Evolutionary conservation across 83 land plant genomes (phyloP).

Genomic region (Thuja plicata): DNA sequence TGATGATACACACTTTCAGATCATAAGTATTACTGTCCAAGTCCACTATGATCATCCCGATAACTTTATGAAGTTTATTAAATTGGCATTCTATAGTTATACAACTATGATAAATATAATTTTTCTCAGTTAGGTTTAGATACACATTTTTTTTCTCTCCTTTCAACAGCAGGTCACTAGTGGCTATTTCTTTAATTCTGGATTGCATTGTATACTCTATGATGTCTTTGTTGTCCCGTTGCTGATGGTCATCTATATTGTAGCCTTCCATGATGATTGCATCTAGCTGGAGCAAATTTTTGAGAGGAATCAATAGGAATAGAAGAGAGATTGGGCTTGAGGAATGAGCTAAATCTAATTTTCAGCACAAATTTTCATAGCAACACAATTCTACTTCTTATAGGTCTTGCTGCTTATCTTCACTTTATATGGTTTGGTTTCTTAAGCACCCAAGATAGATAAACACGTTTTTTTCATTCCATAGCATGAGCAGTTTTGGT

Average conservation of each 20-base stretch:
- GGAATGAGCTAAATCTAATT: neutral
- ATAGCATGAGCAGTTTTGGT: neutral
- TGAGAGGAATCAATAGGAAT: neutral
- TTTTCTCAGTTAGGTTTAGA: neutral
- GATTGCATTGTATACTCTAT: neutral
- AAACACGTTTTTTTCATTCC: neutral
- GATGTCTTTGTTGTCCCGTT: neutral
- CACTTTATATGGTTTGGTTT: too few relatives aligned
- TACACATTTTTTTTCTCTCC: neutral
- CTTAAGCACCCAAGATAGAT: neutral
- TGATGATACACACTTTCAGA: neutral
- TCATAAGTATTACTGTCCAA: neutral
- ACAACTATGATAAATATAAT: too few relatives aligned
- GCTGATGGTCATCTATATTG: too few relatives aligned
- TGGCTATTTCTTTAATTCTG: neutral
- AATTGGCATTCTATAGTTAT: too few relatives aligned
- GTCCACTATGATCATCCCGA: neutral
- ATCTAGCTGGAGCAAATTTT: neutral
- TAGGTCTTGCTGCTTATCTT: too few relatives aligned
- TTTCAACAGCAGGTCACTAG: neutral
- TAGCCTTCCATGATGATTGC: neutral
- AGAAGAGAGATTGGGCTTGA: neutral
- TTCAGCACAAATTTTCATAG: neutral
- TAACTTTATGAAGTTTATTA: neutral
- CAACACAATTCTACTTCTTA: neutral